Evolutionary conservation across 352 stramenopile genomes (phyloP), one percentile per base, ranked within the genome.

Genomic region (Globisporangium echinulatum): DNA sequence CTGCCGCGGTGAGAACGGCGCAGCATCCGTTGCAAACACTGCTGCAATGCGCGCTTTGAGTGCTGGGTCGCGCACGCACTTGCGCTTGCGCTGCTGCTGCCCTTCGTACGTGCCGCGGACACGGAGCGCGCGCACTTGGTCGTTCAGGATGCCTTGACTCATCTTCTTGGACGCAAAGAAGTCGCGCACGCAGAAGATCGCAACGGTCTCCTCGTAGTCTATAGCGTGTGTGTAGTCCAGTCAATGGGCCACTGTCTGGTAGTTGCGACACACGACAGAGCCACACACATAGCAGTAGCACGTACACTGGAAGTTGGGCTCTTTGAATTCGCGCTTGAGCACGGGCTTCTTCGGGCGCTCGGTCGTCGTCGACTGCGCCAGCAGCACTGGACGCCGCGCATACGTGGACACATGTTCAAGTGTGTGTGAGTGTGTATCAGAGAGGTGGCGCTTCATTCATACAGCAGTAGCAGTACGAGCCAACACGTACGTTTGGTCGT

Each of bases 131-230:
- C 83, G 79, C 42, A 70, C 79, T 61, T 92, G 80, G 63, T 92
- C 80, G 50, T 92, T 92, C 53, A 92, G 58, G 40, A 90, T 71
- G 47, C 75, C 64, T 54, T 90, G 83, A 39, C 79, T 88, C 51
- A 92, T 61, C 53, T 87, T 85, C 54, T 85, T 88, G 50, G 70
- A 74, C 48, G 74, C 61, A 58, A 90, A 90, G 49, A 90, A 90
- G 63, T 92, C 83, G 9, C 64, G 58, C 46, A 85, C 64, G 54
- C 80, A 90, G 57, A 92, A 92, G 43, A 92, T 69, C 46, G 79
- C 86, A 42, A 92, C 80, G 0, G 83, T 92, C 62, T 92, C 83
- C 17, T 75, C 74, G 44, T 90, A 90, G 56, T 90, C 83, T 92
- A 39, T 50, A 25, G 7, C 6, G 5, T 50, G 44, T 17, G 17